Percentiles rank a stretch among this genome's conserved stretches.
Conservation (phyloP, 805 yeast genomes). For the Candida morakotiae region DNA sequence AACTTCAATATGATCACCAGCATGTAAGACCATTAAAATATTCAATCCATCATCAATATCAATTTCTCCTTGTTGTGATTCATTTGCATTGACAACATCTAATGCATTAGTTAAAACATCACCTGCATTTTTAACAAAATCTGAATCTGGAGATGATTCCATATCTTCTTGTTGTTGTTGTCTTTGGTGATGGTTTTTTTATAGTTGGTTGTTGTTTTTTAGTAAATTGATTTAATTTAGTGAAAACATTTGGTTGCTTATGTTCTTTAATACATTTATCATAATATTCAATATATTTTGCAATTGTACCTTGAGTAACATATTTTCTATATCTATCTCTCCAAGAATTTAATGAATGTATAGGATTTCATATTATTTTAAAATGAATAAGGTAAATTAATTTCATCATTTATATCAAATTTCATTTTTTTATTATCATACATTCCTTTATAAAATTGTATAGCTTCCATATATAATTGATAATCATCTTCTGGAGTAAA, state of each 20-base stretch:
- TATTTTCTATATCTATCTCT: slow-evolving; percentile 76
- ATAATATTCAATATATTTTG: slow-evolving; percentile 51
- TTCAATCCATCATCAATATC: slow-evolving; percentile 17
- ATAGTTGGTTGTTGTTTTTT: too few species aligned
- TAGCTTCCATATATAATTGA: slow-evolving; percentile 47
- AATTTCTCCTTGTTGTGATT: slow-evolving; percentile 23
- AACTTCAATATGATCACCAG: slow-evolving; percentile 7
- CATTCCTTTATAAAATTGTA: slow-evolving; percentile 29
- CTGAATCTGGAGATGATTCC: too few species aligned
- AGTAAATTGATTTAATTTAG: too few species aligned
- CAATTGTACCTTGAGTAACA: slow-evolving; percentile 58
- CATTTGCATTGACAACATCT: too few species aligned
- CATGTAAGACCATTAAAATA: slow-evolving; percentile 10
- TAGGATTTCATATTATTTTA: slow-evolving; percentile 40
- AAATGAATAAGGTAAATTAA: slow-evolving; percentile 27
- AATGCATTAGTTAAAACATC: slow-evolving; percentile 17
- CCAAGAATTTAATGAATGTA: slow-evolving; percentile 72
- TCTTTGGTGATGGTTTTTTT: too few species aligned
- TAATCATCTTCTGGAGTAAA: slow-evolving; percentile 73
- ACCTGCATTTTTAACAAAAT: slow-evolving; percentile 2
- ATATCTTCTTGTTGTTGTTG: too few species aligned
- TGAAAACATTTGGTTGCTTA: slow-evolving; percentile 38
- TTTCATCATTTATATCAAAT: slow-evolving; percentile 8
- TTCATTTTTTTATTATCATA: slow-evolving; percentile 34
- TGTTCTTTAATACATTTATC: slow-evolving; percentile 35